These are phyloP conservation scores for Stagonosporopsis rhizophila DNA, from an alignment of 2,329 filamentous ascomycete genomes.

Conservation along the genomic window DNA sequence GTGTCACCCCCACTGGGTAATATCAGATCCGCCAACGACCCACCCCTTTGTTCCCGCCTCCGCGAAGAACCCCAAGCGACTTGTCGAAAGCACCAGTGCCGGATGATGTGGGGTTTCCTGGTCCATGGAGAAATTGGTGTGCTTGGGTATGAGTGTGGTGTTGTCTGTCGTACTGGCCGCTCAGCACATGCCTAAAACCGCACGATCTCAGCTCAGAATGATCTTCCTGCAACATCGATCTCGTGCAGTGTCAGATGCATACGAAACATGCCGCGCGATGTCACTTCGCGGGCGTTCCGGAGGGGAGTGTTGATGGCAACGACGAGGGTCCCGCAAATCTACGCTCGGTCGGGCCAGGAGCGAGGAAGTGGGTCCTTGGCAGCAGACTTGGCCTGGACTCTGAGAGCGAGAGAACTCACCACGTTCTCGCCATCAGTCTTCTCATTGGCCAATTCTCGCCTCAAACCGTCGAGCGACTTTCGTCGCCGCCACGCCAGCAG, in stretches of 20 bases:
- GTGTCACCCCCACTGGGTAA: conserved; percentile 1
- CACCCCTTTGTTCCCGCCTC: conserved; percentile 15
- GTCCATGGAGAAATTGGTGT: neutral
- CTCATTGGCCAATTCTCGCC: conserved; percentile 3
- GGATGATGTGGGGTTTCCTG: conserved; percentile 2
- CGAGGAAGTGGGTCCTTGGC: conserved; percentile 9
- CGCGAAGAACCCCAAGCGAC: conserved; percentile 3
- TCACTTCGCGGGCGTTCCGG: conserved; percentile 10
- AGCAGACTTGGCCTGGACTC: conserved; percentile 13
- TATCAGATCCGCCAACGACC: conserved; percentile 10
- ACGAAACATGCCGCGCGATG: conserved; percentile 7
- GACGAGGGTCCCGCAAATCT: conserved; percentile 3
- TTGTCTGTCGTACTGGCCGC: neutral
- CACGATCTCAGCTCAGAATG: neutral
- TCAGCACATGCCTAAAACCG: neutral
- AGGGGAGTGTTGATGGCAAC: conserved; percentile 2
- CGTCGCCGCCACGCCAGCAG: conserved; percentile 9
- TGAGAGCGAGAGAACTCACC: conserved; percentile 19
- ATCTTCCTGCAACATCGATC: neutral
- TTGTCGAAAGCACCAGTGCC: conserved; percentile 2
- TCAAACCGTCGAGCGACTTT: conserved; percentile 8
- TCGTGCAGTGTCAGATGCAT: neutral
- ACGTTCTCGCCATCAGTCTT: conserved; percentile 3
- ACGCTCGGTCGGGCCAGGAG: conserved; percentile 2
- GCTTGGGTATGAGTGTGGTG: neutral